These are phyloP conservation scores for Beauveria caledonica DNA, from an alignment of 2,329 filamentous ascomycete species.

Conservation along the genomic window DNA sequence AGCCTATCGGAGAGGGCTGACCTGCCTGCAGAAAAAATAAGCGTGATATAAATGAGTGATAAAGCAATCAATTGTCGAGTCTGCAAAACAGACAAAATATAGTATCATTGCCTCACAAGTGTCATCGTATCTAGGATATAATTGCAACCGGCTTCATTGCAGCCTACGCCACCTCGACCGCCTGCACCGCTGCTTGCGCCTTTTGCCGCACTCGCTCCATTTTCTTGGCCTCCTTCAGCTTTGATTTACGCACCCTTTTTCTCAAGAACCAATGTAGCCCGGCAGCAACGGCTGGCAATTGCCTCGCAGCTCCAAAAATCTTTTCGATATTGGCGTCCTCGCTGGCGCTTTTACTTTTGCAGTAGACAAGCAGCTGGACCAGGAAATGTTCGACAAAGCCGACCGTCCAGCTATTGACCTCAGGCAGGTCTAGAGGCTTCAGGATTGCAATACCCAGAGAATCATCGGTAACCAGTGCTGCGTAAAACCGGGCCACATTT, in stretches of 20 bases:
- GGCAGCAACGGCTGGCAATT: constrained; percentile 58
- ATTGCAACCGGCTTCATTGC: neutral
- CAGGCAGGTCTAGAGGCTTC: constrained; percentile 69
- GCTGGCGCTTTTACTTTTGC: constrained; percentile 35
- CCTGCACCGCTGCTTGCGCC: constrained; percentile 22
- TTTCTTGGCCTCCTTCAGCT: constrained; percentile 42
- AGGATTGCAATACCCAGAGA: constrained; percentile 41
- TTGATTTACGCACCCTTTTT: constrained; percentile 62
- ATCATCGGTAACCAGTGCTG: constrained; percentile 39
- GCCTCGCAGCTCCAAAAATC: constrained; percentile 57
- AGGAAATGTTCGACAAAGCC: constrained; percentile 76
- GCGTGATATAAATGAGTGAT: neutral
- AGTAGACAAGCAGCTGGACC: constrained; percentile 64
- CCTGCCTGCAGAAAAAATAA: neutral
- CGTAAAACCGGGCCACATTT: constrained; percentile 48
- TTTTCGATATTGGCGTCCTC: constrained; percentile 54
- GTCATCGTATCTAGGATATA: neutral
- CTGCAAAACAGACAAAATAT: neutral
- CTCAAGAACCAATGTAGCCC: constrained; percentile 74
- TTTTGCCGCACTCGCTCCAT: constrained; percentile 30
- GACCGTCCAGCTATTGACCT: constrained; percentile 66
- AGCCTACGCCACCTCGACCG: neutral
- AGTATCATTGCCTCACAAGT: too few species aligned
- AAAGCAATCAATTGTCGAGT: neutral
- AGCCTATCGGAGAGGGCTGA: neutral